Evolutionary conservation across 495 filamentous ascomycete species (phyloP).

Genomic region (Rhizodiscina lignyota): DNA sequence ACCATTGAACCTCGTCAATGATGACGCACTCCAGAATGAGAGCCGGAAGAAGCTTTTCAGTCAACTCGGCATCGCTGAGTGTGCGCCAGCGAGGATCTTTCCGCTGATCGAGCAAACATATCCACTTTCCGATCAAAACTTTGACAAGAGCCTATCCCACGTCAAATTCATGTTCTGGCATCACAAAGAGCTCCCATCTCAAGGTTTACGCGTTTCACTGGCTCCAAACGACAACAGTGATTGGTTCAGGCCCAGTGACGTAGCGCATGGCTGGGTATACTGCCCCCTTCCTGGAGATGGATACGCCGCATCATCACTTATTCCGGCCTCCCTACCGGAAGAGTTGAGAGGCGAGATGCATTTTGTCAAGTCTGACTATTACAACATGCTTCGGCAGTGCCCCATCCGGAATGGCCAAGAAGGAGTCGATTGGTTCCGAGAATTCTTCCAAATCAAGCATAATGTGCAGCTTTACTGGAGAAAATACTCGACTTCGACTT

Average conservation of each 20-base stretch:
- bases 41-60: slow-evolving; percentile 1
- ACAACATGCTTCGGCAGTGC: background rate
- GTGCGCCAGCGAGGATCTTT: slow-evolving; percentile 1
- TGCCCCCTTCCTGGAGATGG: slow-evolving; percentile 1
- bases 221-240: background rate
- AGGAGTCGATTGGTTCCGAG: background rate
- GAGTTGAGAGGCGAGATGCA: background rate
- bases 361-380: background rate
- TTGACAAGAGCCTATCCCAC: background rate
- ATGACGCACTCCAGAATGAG: background rate
- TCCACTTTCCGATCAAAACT: background rate
- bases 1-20: slow-evolving; percentile 1
- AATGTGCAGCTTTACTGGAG: background rate
- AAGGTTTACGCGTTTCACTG: background rate
- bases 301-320: background rate
- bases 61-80: slow-evolving; percentile 2
- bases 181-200: background rate
- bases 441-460: background rate
- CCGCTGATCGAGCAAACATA: slow-evolving; percentile 1
- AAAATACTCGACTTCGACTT: background rate
- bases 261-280: slow-evolving; percentile 1
- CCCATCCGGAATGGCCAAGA: background rate
- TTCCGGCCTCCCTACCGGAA: background rate
- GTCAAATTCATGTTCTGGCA: background rate
- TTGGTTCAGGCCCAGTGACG: too few species aligned